Base-by-base conservation (phyloP, 2,329 filamentous ascomycete genomes). In the Hypoxylon sp. region DNA sequence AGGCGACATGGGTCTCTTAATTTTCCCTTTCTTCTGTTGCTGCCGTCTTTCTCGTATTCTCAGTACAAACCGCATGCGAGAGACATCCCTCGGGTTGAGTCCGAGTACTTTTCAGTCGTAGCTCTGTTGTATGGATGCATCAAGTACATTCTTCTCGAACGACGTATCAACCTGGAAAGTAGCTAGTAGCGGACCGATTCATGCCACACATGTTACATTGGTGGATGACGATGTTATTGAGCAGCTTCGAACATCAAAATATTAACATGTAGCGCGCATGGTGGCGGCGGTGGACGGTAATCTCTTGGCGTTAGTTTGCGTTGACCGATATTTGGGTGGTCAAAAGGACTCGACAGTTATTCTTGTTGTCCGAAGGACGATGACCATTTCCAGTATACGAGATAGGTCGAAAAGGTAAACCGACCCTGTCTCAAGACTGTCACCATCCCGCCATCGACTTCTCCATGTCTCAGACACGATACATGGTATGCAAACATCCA, bases 21-120 rank as follows among this genome's bases (percentile, higher is more conserved):
- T 12, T 37, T 39, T 48, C 25, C 41, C 29, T 19, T 12, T 32
- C 48, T 54, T 54, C 23, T 23, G 48, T 11, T 51, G 43, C 45
- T 68, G 65, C 45, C 34, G 46, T 27, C 41, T 63, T 68, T 63
- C 66, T 68, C 66, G 66, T 68, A 68, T 66, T 68, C 55, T 39
- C 23, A 23, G 21, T 50, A 47, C 62, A 63, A 56, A 47, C 59
- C 58, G 63, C 61, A 64, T 67, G 43, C 53, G 16, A 61, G 16
- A 61, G 25, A 61, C 39, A 43, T 34, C 27, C 45, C 30, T 62
- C 54, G 50, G 50, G 16, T 56, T 11, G 19, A 48, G 51, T 47
- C 50, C 47, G 56, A 51, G 30, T 52, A 56, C 32, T 4, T 47
- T 43, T 45, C 52, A 27, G 56, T 14, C 29, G 12, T 53, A 25